A percentile compares a stretch with the other conserved stretches of the same genome.
These are phyloP conservation scores for Trichoderma sp. DNA, from an alignment of 2,329 filamentous ascomycete genomes.

Conservation along the genomic window DNA sequence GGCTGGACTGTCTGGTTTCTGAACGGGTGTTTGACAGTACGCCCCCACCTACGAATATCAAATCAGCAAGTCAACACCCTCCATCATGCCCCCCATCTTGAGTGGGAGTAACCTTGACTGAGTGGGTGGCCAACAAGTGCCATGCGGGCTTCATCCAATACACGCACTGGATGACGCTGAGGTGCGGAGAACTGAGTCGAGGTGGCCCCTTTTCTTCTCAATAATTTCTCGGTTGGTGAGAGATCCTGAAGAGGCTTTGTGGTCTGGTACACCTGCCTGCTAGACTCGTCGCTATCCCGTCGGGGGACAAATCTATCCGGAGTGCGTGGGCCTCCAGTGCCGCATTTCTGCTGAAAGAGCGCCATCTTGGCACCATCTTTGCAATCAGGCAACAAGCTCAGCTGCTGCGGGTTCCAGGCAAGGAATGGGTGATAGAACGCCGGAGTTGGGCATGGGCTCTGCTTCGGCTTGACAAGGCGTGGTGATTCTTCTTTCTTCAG, in stretches of 20 bases:
- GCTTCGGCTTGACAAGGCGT: neutral
- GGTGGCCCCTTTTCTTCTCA: slow-evolving; percentile 41
- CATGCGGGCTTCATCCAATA: neutral
- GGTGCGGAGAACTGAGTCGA: slow-evolving; percentile 42
- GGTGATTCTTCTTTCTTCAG: neutral
- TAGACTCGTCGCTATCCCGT: slow-evolving; percentile 35
- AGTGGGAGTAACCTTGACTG: neutral
- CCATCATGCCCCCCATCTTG: neutral
- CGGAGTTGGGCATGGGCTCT: neutral
- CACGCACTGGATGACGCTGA: slow-evolving; percentile 22
- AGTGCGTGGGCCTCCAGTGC: slow-evolving; percentile 20
- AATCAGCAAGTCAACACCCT: neutral
- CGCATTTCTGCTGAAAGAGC: neutral
- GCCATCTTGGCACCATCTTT: neutral
- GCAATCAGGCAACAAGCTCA: neutral
- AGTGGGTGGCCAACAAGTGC: neutral
- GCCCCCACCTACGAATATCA: slow-evolving; percentile 26
- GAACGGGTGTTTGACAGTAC: slow-evolving; percentile 25
- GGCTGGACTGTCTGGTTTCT: slow-evolving; percentile 53
- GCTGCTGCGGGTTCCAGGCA: slow-evolving; percentile 13
- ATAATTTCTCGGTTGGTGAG: slow-evolving; percentile 42
- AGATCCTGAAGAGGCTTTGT: slow-evolving; percentile 43
- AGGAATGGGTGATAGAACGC: neutral
- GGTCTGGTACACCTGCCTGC: slow-evolving; percentile 45
- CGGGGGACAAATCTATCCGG: slow-evolving; percentile 52